Evolutionary conservation across 2,329 filamentous ascomycete species (phyloP).

Genomic region (Colletotrichum endophyticum): DNA sequence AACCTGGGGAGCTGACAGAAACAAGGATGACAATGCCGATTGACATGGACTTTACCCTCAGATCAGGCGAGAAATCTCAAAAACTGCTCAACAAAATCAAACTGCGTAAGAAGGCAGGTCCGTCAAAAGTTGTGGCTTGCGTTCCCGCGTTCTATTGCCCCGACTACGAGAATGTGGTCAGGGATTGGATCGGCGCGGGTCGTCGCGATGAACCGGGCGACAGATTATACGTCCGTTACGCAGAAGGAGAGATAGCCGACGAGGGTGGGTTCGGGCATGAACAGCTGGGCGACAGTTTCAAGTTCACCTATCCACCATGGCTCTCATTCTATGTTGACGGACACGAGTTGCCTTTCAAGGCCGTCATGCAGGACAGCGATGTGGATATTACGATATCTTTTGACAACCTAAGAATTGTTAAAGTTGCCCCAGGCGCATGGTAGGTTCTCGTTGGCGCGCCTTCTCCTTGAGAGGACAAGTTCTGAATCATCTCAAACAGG

Average conservation of each 20-base stretch:
- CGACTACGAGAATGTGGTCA: neutral
- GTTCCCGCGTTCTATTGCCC: neutral
- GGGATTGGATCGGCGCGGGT: neutral
- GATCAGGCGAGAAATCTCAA: neutral
- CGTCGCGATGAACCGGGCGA: neutral
- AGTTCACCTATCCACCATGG: neutral
- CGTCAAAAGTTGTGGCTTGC: neutral
- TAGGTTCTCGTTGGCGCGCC: neutral
- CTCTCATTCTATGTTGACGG: neutral
- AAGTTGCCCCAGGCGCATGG: neutral
- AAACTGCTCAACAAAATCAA: neutral
- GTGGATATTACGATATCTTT: neutral
- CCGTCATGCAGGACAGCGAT: neutral
- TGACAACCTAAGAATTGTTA: neutral
- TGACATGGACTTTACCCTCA: neutral
- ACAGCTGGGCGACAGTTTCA: neutral
- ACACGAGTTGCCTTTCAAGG: neutral
- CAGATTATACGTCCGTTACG: neutral
- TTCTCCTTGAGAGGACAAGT: neutral
- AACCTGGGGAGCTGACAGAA: neutral
- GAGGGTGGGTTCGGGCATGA: neutral
- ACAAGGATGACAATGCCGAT: neutral
- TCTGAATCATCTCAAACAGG: neutral
- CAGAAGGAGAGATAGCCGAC: neutral
- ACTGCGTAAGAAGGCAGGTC: neutral